Evolutionary conservation across 768 basidiomycete species (phyloP), one percentile per base, ranked within the genome.

Genomic region (Lactarius psammicola): DNA sequence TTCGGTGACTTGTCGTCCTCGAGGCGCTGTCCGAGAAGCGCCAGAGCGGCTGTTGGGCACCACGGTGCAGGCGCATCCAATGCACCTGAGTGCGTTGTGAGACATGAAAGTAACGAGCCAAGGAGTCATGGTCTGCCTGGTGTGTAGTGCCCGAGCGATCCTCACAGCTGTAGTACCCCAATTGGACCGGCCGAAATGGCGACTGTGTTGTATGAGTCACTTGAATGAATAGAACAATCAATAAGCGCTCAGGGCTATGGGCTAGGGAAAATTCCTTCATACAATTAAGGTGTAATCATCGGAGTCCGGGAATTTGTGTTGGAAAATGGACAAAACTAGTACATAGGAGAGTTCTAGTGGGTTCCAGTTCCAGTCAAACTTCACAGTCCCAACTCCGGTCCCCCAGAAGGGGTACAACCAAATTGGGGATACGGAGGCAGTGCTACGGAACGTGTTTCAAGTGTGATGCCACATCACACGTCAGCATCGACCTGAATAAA

Each of bases 201-300:
- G 11, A 56, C 30, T 56, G 51, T 44, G 33, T 55, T 55, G 23
- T 15, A 15, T 26, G 49, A 51, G 49, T 51, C 49, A 51, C 26
- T 26, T 6, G 23, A 31, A 20, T 33, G 11, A 61, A 46, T 46
- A 20, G 26, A 51, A 44, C 26, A 44, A 49, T 20, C 15, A 60
- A 36, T 67, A 68, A 44, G 67, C 67, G 67, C 67, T 26, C 67
- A 68, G 67, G 67, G 67, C 33, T 57, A 40, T 68, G 67, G 67
- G 67, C 60, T 67, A 46, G 40, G 56, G 56, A 60, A 6, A 66
- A 34, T 30, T 55, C 17, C 56, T 56, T 34, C 40, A 36, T 44
- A 54, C 46, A 23, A n/a, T n/a, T 23, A 46, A 49, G 23, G 46
- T 49, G 44, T n/a, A 46, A 3, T 0, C 46, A 54, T 33, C 54